Evolutionary conservation across 805 yeast genomes (phyloP), one percentile per base, ranked within the genome.

Genomic region (Cyberlindnera sargentensis): DNA sequence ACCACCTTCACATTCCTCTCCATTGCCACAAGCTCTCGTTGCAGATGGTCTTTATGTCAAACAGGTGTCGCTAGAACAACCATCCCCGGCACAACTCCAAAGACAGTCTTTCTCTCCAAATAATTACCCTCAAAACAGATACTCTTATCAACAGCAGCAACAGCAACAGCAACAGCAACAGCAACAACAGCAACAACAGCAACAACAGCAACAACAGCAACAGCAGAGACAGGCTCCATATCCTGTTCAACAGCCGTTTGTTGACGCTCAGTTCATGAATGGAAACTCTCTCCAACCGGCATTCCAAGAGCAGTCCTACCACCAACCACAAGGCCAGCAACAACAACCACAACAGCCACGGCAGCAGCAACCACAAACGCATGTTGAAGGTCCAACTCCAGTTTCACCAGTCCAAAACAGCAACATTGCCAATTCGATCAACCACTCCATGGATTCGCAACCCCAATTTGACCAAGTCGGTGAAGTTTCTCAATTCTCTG

Each of bases 11-110:
- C 52, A 58, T 5, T 40, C 48, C 7, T 40, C 56, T 3, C 57
- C 58, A 20, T 36, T 45, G 10, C 52, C 57, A 6, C 51, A 42
- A 34, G 39, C 47, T 8, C 6, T 24, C 24, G 20, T 6, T n/a
- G 34, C 34, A 11, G 55, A 50, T 38, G 62, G 57, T 23, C 48
- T 51, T 7, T 52, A 50, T n/a, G 42, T 47, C 9, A 52, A 52
- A 37, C 49, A 49, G 27, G 41, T 50, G 30, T 49, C 45, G 9
- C 35, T 40, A 8, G 51, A 48, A 6, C 37, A 36, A 6, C 33
- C 37, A 23, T 40, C 52, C 10, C 51, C 55, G 4, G 52, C 49
- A 31, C 49, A 48, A 32, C 6, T 36, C 5, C 51, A 48, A 25
- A 45, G 55, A 45, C 55, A 49, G 23, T 48, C 54, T 1, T 20